Evolutionary conservation across 2,329 filamentous ascomycete genomes (phyloP), one percentile per base, ranked within the genome.

Genomic region (Juglanconis oblonga): DNA sequence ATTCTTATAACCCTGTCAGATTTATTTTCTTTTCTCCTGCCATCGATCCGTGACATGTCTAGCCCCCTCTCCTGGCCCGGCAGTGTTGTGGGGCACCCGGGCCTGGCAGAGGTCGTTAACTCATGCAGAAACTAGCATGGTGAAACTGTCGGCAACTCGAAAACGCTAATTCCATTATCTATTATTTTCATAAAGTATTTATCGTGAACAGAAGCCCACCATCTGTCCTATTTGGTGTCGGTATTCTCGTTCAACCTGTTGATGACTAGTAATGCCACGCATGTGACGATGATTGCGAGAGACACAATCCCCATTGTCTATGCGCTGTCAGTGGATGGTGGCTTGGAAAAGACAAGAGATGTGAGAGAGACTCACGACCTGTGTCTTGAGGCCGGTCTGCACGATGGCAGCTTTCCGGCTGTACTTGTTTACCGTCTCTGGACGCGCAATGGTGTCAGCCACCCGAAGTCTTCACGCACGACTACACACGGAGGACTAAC

Each of bases 371-470:
- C 79, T 64, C 69, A 96, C 90, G 47, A 88, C 74, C 72, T 98
- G 93, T 42, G 95, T 98, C 75, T 92, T 94, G 89, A 91, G 95
- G 1, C 95, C 95, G 35, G 87, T 90, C 77, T 99, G 95, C 44
- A 99, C 95, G 64, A 98, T 82, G 0, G 95, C 95, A 32, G 83
- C 82, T 65, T 87, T 86, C 44, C 84, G 81, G 67, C 89, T 89
- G 72, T 97, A 99, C 71, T 91, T 88, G 67, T 89, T 89, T 31
- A 98, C 77, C 0, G 86, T 88, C 68, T 87, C 82, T 85, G 35
- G 8, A 13, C n/a, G 24, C 13, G 42, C 6, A 11, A 5, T 40
- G 61, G 49, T 14, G 31, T 48, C 24, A 55, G 33, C 13, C 10
- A 11, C 9, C 17, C 24, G 13, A 29, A 32, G 36, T 17, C 5